Evolutionary conservation across 192 early-diverging fungal species (phyloP).

Genomic region (Haplosporangium gracile): DNA sequence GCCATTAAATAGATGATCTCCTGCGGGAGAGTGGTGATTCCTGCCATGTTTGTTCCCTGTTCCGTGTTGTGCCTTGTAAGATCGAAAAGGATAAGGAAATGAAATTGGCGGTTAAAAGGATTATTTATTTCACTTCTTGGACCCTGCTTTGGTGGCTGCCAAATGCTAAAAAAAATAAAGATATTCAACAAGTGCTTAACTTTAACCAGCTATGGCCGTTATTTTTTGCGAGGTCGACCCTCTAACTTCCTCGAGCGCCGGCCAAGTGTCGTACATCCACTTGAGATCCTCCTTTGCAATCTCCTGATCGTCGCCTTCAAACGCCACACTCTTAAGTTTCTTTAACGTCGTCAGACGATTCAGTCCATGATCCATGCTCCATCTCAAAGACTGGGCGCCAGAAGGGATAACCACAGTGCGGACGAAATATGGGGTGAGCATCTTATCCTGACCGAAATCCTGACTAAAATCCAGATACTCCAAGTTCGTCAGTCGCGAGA

Average conservation of each 20-base stretch:
- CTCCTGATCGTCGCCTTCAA: background rate
- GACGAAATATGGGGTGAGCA: background rate
- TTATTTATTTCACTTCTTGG: too few species aligned
- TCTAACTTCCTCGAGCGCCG: background rate
- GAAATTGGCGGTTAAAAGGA: background rate
- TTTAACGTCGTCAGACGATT: background rate
- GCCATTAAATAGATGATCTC: background rate
- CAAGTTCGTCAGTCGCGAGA: background rate
- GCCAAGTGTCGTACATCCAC: background rate
- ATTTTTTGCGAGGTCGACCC: too few species aligned
- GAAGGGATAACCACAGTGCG: too few species aligned
- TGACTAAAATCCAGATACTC: background rate
- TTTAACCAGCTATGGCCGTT: too few species aligned
- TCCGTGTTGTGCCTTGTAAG: background rate
- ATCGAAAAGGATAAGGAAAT: background rate
- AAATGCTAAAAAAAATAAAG: too few species aligned
- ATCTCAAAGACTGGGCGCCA: background rate
- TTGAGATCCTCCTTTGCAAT: background rate
- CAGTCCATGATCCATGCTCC: background rate
- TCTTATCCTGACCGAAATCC: background rate
- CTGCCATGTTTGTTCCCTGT: background rate
- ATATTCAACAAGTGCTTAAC: too few species aligned
- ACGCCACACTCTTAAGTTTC: background rate
- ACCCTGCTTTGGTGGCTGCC: too few species aligned
- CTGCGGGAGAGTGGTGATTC: background rate